These are phyloP conservation scores for Przewalskia tangutica DNA, from an alignment of 257 asterid species.

Conservation along the genomic window DNA sequence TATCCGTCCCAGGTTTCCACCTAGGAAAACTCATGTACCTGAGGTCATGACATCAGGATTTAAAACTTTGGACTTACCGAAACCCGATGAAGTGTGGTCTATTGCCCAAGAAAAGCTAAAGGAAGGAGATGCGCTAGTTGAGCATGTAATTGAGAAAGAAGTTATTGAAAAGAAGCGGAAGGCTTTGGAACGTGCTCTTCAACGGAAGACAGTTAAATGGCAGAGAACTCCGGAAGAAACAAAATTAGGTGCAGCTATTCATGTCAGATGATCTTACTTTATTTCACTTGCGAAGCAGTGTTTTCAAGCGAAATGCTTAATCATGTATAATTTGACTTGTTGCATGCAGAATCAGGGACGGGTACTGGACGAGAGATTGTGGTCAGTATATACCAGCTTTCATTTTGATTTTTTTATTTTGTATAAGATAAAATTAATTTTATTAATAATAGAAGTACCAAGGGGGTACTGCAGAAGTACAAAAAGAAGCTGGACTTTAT, in stretches of 20 bases:
- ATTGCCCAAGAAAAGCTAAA: constrained; percentile 27
- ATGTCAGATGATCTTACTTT: constrained; percentile 1
- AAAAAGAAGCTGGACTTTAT: neutral
- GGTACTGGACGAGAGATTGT: constrained; percentile 39
- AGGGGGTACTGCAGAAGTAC: neutral
- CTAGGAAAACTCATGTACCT: constrained; percentile 21
- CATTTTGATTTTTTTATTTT: neutral
- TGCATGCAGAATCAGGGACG: constrained; percentile 36
- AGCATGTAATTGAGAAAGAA: constrained; percentile 38
- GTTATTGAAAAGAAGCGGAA: constrained; percentile 33
- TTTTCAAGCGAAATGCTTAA: neutral
- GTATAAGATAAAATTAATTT: neutral
- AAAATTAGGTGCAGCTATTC: constrained; percentile 22
- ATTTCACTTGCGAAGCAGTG: neutral
- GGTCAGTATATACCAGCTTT: constrained; percentile 21
- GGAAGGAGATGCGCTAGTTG: constrained; percentile 31
- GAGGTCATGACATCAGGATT: constrained; percentile 20
- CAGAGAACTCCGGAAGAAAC: constrained; percentile 33
- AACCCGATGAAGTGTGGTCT: constrained; percentile 33
- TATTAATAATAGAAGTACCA: neutral
- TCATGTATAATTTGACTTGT: constrained; percentile 3
- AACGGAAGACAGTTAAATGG: constrained; percentile 32
- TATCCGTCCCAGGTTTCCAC: constrained; percentile 32
- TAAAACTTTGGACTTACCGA: constrained; percentile 27
- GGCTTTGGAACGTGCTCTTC: constrained; percentile 33